These are phyloP conservation scores for Globisporangium yorkense DNA, from an alignment of 352 stramenopile species.

Conservation along the genomic window DNA sequence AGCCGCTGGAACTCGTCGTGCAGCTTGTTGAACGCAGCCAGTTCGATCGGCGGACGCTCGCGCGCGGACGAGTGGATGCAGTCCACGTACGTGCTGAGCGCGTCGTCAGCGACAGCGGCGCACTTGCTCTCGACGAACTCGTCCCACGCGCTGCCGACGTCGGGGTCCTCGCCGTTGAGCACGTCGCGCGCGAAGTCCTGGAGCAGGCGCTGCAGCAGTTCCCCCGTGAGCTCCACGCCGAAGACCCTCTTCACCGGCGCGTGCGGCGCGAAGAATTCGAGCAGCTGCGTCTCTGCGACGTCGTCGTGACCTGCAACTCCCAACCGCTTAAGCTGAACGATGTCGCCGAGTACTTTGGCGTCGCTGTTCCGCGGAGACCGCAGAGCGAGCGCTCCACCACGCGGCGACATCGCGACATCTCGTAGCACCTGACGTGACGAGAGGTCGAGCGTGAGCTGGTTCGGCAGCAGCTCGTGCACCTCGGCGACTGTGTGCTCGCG, in stretches of 20 bases:
- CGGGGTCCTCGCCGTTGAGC: slow-evolving; percentile 25
- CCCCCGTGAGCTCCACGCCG: slow-evolving; percentile 47
- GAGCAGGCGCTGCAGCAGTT: slow-evolving; percentile 41
- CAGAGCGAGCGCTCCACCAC: slow-evolving; percentile 1
- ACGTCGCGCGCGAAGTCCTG: slow-evolving; percentile 23
- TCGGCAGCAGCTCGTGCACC: slow-evolving; percentile 57
- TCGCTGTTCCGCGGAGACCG: not conserved
- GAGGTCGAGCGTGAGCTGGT: slow-evolving; percentile 47
- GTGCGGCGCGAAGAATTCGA: slow-evolving; percentile 26
- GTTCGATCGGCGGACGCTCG: slow-evolving; percentile 55
- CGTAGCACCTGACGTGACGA: slow-evolving; percentile 20
- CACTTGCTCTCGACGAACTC: slow-evolving; percentile 59
- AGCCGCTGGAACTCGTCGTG: slow-evolving; percentile 69
- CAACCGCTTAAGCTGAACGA: slow-evolving; percentile 35
- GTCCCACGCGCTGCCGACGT: slow-evolving; percentile 64
- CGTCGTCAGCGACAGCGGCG: slow-evolving; percentile 41
- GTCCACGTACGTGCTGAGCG: slow-evolving; percentile 65
- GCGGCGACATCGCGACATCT: slow-evolving; percentile 3
- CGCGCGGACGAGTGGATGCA: slow-evolving; percentile 55
- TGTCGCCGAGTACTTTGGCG: slow-evolving; percentile 15
- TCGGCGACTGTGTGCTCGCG: slow-evolving; percentile 39
- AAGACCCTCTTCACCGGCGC: slow-evolving; percentile 62
- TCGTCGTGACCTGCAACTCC: slow-evolving; percentile 14
- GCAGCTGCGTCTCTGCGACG: not conserved
- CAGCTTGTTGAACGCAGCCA: slow-evolving; percentile 55